Evolutionary conservation across 2,329 filamentous ascomycete species (phyloP).

Genomic region (Alternaria incomplexa): DNA sequence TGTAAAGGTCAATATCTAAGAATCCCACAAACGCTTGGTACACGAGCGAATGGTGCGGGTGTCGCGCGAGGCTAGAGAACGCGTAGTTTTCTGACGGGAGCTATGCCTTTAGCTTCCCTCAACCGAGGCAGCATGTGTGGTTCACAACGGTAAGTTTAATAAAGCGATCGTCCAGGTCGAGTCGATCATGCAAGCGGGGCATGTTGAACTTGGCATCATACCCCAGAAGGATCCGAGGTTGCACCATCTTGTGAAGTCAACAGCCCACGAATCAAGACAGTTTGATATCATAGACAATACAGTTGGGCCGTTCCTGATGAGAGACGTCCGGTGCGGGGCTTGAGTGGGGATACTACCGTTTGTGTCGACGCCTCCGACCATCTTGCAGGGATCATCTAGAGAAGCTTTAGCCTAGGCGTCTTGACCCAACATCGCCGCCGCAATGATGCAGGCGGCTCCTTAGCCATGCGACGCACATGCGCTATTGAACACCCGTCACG

Average conservation of each 20-base stretch:
- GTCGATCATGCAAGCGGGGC: not conserved
- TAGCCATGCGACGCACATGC: slow-evolving; percentile 12
- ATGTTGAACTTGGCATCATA: not conserved
- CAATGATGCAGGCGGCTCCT: slow-evolving; percentile 12
- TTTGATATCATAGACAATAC: slow-evolving; percentile 4
- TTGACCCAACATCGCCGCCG: slow-evolving; percentile 20
- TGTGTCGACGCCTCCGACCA: slow-evolving; percentile 15
- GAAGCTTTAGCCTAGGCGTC: slow-evolving; percentile 30
- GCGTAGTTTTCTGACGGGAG: not conserved
- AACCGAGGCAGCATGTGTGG: not conserved
- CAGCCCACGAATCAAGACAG: not conserved
- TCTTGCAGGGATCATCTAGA: slow-evolving; percentile 19
- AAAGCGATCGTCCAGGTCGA: not conserved
- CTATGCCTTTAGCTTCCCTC: not conserved
- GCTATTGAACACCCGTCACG: not conserved
- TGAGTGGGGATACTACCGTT: slow-evolving; percentile 14
- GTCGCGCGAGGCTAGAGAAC: not conserved
- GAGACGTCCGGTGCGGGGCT: slow-evolving; percentile 9
- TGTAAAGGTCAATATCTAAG: not conserved
- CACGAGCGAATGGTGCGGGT: not conserved
- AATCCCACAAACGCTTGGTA: not conserved
- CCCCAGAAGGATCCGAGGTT: not conserved
- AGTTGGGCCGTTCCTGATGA: slow-evolving; percentile 18
- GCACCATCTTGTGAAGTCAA: not conserved
- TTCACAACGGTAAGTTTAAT: not conserved